phyloP scores from a whole-genome alignment of 495 filamentous ascomycete genomes.

The Aspergillus carlsbadensis region DNA sequence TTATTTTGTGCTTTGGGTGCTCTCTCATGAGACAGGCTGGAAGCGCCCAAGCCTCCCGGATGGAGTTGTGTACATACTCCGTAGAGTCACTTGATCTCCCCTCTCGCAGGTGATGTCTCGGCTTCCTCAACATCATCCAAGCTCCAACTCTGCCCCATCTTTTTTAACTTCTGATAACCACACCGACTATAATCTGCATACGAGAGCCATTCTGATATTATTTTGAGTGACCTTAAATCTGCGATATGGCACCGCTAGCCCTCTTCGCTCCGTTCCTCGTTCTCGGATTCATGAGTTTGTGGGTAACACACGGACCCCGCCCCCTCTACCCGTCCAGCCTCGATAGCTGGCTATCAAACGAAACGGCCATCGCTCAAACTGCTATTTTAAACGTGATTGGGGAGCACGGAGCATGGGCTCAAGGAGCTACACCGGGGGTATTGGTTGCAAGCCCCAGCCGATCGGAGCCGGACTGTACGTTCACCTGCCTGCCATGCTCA shows the following conservation, averaged over 20 bases:
- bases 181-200: background rate
- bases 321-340: slow-evolving; percentile 8
- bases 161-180: too few relatives aligned
- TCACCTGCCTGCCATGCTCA: background rate
- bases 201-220: too few relatives aligned
- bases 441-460: slow-evolving; percentile 64
- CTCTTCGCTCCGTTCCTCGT: background rate
- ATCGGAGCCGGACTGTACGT: slow-evolving; percentile 59
- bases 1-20: too few relatives aligned
- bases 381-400: slow-evolving; percentile 18
- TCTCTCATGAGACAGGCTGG: too few relatives aligned
- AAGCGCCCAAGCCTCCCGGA: too few relatives aligned
- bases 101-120: background rate
- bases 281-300: background rate
- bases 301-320: slow-evolving; percentile 7
- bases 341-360: slow-evolving; percentile 12
- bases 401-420: slow-evolving; percentile 10
- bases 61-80: background rate
- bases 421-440: slow-evolving; percentile 45
- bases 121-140: background rate
- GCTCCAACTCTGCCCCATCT: too few relatives aligned
- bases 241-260: background rate
- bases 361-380: slow-evolving; percentile 7
- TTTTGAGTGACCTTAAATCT: too few relatives aligned
- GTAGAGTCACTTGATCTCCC: background rate